phyloP scores from a whole-genome alignment of 495 filamentous ascomycete genomes.

The Aspergillus olivimuriae region DNA sequence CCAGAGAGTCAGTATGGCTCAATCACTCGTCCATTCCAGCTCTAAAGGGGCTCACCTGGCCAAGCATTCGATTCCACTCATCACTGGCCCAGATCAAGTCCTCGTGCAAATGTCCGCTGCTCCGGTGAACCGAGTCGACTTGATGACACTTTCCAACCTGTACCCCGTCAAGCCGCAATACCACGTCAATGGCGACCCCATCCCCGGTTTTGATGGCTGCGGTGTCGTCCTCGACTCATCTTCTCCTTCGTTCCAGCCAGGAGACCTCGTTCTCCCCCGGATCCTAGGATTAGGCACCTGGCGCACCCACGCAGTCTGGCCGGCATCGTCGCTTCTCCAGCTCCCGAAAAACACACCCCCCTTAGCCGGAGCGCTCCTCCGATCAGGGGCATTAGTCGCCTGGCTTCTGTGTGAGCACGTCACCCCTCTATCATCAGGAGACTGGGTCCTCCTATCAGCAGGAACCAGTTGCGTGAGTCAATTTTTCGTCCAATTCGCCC shows the following conservation, averaged over 20 bases:
- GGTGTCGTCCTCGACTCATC: conserved; percentile 2
- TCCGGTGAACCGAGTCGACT: conserved; percentile 10
- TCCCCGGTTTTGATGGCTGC: conserved; percentile 13
- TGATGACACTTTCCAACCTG: conserved; percentile 8
- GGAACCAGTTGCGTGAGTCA: conserved; percentile 8
- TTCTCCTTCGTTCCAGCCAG: conserved; percentile 1
- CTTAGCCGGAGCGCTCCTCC: conserved; percentile 3
- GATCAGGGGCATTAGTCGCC: conserved; percentile 4
- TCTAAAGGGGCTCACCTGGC: no score
- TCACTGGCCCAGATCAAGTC: conserved; percentile 2
- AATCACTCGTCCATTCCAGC: no score
- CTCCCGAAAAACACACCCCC: conserved; percentile 7
- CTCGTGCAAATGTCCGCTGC: conserved; percentile 11
- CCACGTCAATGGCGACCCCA: conserved; percentile 4
- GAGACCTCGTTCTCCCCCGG: conserved; percentile 7
- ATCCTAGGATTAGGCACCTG: conserved; percentile 11
- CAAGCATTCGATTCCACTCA: no score
- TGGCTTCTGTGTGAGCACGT: conserved; percentile 10
- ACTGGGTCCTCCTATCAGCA: conserved; percentile 11
- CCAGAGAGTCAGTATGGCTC: no score
- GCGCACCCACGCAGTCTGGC: conserved; percentile 9
- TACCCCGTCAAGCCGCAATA: conserved; percentile 12
- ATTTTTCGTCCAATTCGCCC: conserved; percentile 10
- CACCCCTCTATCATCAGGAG: conserved; percentile 3
- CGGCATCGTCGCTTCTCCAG: conserved; percentile 6